A percentile compares a stretch with the other conserved stretches of the same genome.
These are phyloP conservation scores for Stylosanthes scabra DNA, from an alignment of 331 rosid genomes.

Conservation along the genomic window DNA sequence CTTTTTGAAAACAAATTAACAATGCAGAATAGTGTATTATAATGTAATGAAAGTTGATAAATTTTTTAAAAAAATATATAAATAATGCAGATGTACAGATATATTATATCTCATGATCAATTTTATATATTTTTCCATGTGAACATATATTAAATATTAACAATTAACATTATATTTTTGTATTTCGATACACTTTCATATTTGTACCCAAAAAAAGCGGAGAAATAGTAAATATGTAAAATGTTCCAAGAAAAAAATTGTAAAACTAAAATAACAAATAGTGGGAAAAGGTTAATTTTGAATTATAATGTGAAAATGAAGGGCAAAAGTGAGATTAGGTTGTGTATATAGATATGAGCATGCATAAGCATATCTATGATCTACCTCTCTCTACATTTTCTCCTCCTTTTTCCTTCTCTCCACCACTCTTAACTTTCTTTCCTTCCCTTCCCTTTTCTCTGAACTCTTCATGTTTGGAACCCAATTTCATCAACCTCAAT, in stretches of 20 bases:
- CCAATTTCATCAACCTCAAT: neutral
- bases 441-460: neutral
- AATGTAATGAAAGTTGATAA: neutral
- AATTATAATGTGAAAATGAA: neutral
- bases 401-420: neutral
- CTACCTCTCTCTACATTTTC: conserved; percentile 32
- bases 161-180: no score
- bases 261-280: neutral
- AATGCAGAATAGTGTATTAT: neutral
- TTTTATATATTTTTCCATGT: no score
- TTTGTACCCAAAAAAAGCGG: no score
- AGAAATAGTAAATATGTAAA: no score
- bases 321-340: conserved; percentile 45
- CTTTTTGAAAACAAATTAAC: neutral
- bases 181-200: no score
- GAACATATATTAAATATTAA: no score
- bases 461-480: neutral
- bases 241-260: neutral
- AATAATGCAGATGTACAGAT: no score
- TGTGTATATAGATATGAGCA: conserved; percentile 42
- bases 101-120: no score
- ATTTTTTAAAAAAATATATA: no score
- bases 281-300: neutral
- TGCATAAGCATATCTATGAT: neutral
- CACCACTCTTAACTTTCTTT: neutral